A percentile compares a stretch with the other conserved stretches of the same genome.
phyloP scores from a whole-genome alignment of 2,329 filamentous ascomycete genomes.

The Mariannaea sp. region DNA sequence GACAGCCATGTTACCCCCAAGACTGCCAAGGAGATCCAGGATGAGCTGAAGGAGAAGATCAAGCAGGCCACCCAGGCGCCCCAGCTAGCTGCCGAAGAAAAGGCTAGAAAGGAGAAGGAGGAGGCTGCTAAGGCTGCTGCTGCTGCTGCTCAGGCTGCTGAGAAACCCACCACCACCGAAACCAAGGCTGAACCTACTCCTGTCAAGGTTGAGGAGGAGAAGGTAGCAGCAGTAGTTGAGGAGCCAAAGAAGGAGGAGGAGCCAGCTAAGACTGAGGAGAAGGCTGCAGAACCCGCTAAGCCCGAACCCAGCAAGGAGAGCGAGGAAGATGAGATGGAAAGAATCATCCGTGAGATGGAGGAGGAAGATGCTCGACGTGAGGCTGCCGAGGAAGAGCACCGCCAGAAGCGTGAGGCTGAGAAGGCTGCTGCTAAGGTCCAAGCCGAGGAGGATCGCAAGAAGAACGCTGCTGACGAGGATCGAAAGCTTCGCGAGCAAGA shows the following conservation, averaged over 20 bases:
- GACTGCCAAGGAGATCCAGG: slow-evolving; percentile 79
- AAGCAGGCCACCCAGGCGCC: slow-evolving; percentile 59
- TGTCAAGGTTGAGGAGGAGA: slow-evolving; percentile 16
- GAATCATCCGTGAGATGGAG: slow-evolving; percentile 67
- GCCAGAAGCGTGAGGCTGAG: slow-evolving; percentile 54
- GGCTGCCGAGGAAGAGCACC: slow-evolving; percentile 51
- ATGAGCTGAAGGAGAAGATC: slow-evolving; percentile 82
- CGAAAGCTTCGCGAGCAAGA: slow-evolving; percentile 74
- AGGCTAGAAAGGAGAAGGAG: slow-evolving; percentile 38
- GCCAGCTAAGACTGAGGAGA: slow-evolving; percentile 23
- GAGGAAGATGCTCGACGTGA: slow-evolving; percentile 58
- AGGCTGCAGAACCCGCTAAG: slow-evolving; percentile 36
- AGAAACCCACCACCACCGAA: slow-evolving; percentile 34
- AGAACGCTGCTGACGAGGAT: slow-evolving; percentile 61
- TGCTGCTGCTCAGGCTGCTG: slow-evolving; percentile 37
- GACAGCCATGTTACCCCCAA: slow-evolving; percentile 73
- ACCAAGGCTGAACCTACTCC: slow-evolving; percentile 44
- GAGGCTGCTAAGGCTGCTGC: slow-evolving; percentile 35
- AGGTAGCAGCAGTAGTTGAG: slow-evolving; percentile 34
- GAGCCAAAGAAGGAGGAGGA: slow-evolving; percentile 38
- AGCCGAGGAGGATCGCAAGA: slow-evolving; percentile 50
- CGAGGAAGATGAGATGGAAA: slow-evolving; percentile 62
- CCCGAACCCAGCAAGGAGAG: slow-evolving; percentile 43
- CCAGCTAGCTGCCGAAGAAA: slow-evolving; percentile 40
- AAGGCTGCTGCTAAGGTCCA: slow-evolving; percentile 55